A percentile compares a stretch with the other conserved stretches of the same genome.
phyloP scores from a whole-genome alignment of 1,284 basidiomycete genomes.

The Volvariella surrecta region DNA sequence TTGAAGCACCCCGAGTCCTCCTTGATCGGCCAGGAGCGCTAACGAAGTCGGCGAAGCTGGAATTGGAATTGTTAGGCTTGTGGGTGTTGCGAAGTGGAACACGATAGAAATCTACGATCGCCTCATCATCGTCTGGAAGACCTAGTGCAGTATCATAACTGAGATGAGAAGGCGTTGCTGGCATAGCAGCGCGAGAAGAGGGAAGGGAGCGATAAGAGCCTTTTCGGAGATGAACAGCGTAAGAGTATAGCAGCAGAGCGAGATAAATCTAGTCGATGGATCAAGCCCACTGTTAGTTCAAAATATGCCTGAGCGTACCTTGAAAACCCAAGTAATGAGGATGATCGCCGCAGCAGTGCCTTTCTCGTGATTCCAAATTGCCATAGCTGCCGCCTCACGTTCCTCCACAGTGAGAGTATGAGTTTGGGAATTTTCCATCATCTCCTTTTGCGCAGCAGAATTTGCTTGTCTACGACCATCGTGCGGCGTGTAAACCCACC shows the following conservation, averaged over 20 bases:
- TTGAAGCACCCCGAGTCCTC: constrained; percentile 11
- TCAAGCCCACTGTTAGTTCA: constrained; percentile 4
- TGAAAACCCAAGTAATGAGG: constrained; percentile 78
- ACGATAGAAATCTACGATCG: constrained; percentile 57
- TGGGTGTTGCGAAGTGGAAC: constrained; percentile 37
- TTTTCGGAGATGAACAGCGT: constrained; percentile 86
- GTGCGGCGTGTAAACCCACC: constrained; percentile 90
- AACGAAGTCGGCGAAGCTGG: constrained; percentile 52
- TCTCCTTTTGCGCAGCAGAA: constrained; percentile 79
- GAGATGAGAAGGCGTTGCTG: constrained; percentile 18
- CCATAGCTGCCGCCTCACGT: constrained; percentile 62
- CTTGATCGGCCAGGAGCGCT: constrained; percentile 35
- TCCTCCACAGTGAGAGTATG: constrained; percentile 54
- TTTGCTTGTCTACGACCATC: constrained; percentile 77
- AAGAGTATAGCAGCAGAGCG: constrained; percentile 87
- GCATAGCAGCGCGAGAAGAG: constrained; percentile 36
- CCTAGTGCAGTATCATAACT: constrained; percentile 34
- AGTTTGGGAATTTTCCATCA: constrained; percentile 53
- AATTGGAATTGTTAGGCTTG: constrained; percentile 22
- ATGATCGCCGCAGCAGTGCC: constrained; percentile 74
- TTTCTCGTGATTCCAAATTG: constrained; percentile 89
- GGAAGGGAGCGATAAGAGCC: constrained; percentile 86
- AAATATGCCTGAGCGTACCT: constrained; percentile 46
- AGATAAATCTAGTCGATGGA: constrained; percentile 76
- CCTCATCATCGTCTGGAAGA: constrained; percentile 35